Evolutionary conservation across 805 yeast genomes (phyloP).

Genomic region (Torulaspora franciscae): DNA sequence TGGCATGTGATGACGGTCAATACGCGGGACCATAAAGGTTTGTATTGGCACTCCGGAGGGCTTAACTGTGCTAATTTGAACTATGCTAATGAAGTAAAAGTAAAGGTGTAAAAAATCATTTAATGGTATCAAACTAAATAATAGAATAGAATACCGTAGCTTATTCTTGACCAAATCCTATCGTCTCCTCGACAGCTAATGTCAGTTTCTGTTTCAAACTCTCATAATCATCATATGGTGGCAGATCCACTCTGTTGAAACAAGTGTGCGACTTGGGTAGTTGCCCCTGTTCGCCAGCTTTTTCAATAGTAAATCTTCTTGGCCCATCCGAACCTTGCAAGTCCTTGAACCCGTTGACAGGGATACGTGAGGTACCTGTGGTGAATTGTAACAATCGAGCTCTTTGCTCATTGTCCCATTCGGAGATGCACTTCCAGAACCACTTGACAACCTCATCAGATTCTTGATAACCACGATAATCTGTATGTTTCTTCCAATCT

Average conservation of each 20-base stretch:
- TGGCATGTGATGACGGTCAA: too few relatives aligned
- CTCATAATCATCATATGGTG: conserved; percentile 83
- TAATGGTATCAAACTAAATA: conserved; percentile 5
- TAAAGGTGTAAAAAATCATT: conserved; percentile 1
- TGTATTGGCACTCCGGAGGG: too few relatives aligned
- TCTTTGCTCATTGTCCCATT: conserved; percentile 95
- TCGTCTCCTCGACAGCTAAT: conserved; percentile 96
- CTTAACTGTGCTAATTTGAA: neutral
- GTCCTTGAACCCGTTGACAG: conserved; percentile 98
- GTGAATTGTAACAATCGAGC: conserved; percentile 95
- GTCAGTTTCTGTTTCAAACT: conserved; percentile 83
- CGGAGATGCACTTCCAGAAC: conserved; percentile 94
- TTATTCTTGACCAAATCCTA: conserved; percentile 97
- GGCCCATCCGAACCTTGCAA: conserved; percentile 99
- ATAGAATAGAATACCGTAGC: neutral
- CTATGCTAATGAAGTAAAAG: neutral
- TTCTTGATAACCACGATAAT: conserved; percentile 96
- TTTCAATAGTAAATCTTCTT: conserved; percentile 95
- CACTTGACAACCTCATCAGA: conserved; percentile 94
- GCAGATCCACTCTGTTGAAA: conserved; percentile 97
- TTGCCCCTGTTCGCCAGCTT: conserved; percentile 91
- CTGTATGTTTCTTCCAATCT: conserved; percentile 99
- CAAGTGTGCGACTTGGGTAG: conserved; percentile 97
- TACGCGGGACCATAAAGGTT: too few relatives aligned
- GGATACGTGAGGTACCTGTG: conserved; percentile 98